Evolutionary conservation across 805 yeast species (phyloP).

Genomic region (Kluyveromyces wickerhamii): DNA sequence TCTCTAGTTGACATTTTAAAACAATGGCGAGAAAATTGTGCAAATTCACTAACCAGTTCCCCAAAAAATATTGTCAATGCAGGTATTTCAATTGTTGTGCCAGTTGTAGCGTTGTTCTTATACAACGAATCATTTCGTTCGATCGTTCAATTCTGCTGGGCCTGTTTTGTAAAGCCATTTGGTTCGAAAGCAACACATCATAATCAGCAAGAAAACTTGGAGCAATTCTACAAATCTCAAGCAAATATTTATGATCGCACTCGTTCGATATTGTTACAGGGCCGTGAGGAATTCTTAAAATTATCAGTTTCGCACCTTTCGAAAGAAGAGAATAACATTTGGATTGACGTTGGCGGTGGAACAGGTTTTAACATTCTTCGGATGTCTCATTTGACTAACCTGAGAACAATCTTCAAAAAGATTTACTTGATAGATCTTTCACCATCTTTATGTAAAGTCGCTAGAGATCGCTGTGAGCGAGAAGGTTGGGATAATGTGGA

Average conservation of each 20-base stretch:
- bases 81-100: conserved; percentile 1
- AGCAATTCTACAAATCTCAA: conserved; percentile 65
- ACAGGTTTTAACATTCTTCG: conserved; percentile 76
- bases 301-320: conserved; percentile 51
- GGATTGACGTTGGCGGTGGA: conserved; percentile 84
- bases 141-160: conserved; percentile 24
- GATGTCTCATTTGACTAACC: conserved; percentile 44
- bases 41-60: too few relatives aligned
- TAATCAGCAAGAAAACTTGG: conserved; percentile 34
- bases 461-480: conserved; percentile 46
- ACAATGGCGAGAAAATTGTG: too few relatives aligned
- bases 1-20: too few relatives aligned
- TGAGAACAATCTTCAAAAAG: conserved; percentile 44
- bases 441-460: conserved; percentile 69
- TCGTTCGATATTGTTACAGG: conserved; percentile 56
- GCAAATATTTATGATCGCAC: conserved; percentile 73
- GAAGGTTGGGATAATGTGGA: conserved; percentile 52
- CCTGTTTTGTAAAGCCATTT: conserved; percentile 31
- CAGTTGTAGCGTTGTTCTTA: neutral
- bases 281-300: conserved; percentile 56
- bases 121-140: conserved; percentile 1
- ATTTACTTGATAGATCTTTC: conserved; percentile 69
- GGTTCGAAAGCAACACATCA: conserved; percentile 11
- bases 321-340: conserved; percentile 41
- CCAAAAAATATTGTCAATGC: conserved; percentile 4